Evolutionary conservation across 2,329 filamentous ascomycete species (phyloP).

Genomic region (Aspergillus eucalypticola): DNA sequence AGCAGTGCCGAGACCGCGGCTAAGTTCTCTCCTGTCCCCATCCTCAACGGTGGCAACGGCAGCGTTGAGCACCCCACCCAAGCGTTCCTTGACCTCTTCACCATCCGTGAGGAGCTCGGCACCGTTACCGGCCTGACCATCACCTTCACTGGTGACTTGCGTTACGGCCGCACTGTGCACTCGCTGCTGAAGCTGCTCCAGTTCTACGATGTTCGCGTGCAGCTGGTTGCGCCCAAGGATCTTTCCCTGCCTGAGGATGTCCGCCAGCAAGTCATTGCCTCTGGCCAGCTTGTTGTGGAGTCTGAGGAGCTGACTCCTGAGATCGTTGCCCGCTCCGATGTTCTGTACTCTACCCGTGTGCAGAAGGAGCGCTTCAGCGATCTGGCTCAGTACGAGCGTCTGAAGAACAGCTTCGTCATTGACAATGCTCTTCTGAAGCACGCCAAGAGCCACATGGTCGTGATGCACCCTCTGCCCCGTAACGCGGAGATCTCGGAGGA

Average conservation of each 20-base stretch:
- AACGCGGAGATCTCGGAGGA: conserved; percentile 94
- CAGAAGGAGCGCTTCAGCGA: conserved; percentile 95
- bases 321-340: conserved; percentile 81
- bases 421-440: conserved; percentile 87
- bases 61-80: conserved; percentile 96
- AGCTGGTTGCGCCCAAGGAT: conserved; percentile 81
- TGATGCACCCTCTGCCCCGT: conserved; percentile 92
- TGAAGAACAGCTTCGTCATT: conserved; percentile 86
- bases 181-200: conserved; percentile 90
- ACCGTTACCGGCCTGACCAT: conserved; percentile 94
- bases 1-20: conserved; percentile 77
- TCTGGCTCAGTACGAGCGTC: conserved; percentile 74
- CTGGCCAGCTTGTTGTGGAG: conserved; percentile 76
- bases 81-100: conserved; percentile 96
- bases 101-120: conserved; percentile 94
- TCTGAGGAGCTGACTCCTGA: conserved; percentile 79
- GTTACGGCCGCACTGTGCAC: conserved; percentile 92
- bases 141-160: conserved; percentile 90
- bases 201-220: conserved; percentile 92
- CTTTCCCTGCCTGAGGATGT: conserved; percentile 76
- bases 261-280: conserved; percentile 67
- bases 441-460: conserved; percentile 89
- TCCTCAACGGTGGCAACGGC: conserved; percentile 97
- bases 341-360: conserved; percentile 94
- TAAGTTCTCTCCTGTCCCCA: conserved; percentile 83